Percentiles rank a stretch among this genome's conserved stretches.
Evolutionary conservation across 139 green algal species (phyloP).

Genomic region (Haematococcus lacustris): DNA sequence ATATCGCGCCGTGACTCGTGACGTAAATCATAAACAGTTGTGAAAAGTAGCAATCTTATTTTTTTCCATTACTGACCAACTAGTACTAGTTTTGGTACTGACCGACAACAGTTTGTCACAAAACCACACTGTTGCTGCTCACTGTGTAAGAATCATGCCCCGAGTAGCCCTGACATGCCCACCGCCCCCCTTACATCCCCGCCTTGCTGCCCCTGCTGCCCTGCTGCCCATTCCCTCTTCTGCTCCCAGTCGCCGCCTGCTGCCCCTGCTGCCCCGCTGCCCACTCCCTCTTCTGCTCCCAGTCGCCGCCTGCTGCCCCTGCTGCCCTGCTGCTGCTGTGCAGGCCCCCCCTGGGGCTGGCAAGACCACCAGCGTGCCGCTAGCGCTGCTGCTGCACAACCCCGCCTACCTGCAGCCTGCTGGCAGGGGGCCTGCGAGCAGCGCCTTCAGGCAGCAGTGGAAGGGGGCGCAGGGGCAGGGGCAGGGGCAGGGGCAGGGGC

Average conservation of each 20-base stretch:
- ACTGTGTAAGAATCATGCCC: not conserved
- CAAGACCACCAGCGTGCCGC: conserved; percentile 63
- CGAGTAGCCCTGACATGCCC: not conserved
- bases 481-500: no score
- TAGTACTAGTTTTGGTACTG: not conserved
- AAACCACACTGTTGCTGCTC: not conserved
- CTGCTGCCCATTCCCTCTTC: not conserved
- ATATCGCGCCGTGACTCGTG: no score
- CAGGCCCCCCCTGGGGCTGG: conserved; percentile 60
- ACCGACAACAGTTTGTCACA: not conserved
- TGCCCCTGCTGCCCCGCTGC: not conserved
- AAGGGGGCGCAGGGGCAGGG: no score
- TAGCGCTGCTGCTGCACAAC: conserved; percentile 38
- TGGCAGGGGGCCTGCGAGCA: no score
- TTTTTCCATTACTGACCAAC: not conserved
- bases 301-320: not conserved
- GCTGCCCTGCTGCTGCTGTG: not conserved
- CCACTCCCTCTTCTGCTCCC: not conserved
- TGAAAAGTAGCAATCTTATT: not conserved
- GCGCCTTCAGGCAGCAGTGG: no score
- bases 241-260: not conserved
- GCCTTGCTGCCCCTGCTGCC: not conserved
- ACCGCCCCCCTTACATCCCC: not conserved
- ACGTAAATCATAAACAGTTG: no score
- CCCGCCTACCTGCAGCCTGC: no score